Conservation (phyloP, 371 early-diverging fungal genomes). For the Apophysomyces trapeziformis region DNA sequence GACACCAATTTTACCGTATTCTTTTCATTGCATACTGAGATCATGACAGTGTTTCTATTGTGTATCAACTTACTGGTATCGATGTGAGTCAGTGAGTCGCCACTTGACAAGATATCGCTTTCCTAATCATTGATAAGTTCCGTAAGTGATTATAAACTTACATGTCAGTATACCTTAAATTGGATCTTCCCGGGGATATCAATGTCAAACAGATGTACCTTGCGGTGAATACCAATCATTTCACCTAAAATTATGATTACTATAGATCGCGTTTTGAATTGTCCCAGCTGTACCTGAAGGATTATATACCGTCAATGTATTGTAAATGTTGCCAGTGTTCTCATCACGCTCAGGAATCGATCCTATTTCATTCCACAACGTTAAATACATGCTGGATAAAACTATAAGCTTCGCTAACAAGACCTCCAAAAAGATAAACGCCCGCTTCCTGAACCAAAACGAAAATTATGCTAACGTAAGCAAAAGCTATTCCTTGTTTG, state of each 20-base stretch:
- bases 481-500: background rate
- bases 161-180: constrained; percentile 62
- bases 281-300: constrained; percentile 60
- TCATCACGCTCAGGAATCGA: constrained; percentile 87
- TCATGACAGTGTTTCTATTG: background rate
- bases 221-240: constrained; percentile 69
- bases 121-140: constrained; percentile 52
- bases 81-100: constrained; percentile 75
- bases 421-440: constrained; percentile 76
- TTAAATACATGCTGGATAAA: too few species aligned
- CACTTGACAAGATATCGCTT: constrained; percentile 82
- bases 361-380: constrained; percentile 52
- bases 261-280: too few species aligned
- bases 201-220: constrained; percentile 96
- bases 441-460: constrained; percentile 64
- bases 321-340: constrained; percentile 70
- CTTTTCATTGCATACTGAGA: constrained; percentile 25
- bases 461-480: background rate
- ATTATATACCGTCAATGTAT: constrained; percentile 90
- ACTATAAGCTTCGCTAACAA: background rate
- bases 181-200: constrained; percentile 91
- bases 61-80: constrained; percentile 64
- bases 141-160: background rate
- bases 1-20: constrained; percentile 86
- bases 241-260: constrained; percentile 23